Percentiles rank a stretch among this genome's conserved stretches.
These are phyloP conservation scores for Pseudoscleropodium purum DNA, from an alignment of 225 moss, liverwort and hornwort genomes.

Conservation along the genomic window DNA sequence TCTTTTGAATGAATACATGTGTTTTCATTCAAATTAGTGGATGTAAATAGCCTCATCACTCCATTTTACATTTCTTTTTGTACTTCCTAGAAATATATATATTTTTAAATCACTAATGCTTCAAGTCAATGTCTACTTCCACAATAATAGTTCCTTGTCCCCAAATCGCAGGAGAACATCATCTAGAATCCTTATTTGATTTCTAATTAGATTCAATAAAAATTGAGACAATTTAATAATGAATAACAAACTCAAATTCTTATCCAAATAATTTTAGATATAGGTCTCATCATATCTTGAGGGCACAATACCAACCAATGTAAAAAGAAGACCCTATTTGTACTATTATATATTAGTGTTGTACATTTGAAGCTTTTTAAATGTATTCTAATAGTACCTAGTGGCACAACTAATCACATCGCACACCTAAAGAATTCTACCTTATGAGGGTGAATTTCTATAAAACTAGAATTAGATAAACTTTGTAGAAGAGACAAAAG, in stretches of 20 bases:
- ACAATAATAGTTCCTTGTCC: rapidly evolving
- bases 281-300: rapidly evolving
- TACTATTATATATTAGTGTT: not conserved
- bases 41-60: not conserved
- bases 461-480: rapidly evolving
- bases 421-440: not conserved
- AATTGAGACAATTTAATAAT: not conserved
- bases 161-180: not conserved
- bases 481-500: not conserved
- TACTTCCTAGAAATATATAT: rapidly evolving
- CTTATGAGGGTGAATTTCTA: rapidly evolving
- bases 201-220: not conserved
- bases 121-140: rapidly evolving
- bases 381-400: not conserved
- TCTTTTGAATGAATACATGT: not conserved
- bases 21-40: not conserved
- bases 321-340: not conserved
- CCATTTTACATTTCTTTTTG: not conserved
- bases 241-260: not conserved
- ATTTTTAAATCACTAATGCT: not conserved
- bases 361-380: not conserved
- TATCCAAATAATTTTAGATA: not conserved
- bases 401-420: not conserved
- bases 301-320: not conserved
- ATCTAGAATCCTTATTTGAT: not conserved